Conservation (phyloP, 129 eudicot species). For the carrot (Daucus carota) region DNA sequence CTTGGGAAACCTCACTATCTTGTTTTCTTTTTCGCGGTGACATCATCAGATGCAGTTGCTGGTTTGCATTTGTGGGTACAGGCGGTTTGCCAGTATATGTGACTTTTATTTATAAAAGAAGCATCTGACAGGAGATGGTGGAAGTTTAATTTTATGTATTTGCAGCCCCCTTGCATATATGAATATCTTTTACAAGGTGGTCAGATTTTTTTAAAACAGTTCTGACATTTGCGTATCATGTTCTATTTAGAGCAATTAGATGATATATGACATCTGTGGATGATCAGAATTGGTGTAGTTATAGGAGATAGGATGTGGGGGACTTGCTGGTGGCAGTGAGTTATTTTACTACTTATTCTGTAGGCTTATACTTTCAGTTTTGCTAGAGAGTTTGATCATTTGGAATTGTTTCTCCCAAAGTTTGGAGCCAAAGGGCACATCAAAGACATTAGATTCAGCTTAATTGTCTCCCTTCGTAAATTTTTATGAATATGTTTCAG, state of each 20-base stretch:
- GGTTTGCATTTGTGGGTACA: background rate
- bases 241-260: conserved; percentile 11
- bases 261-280: background rate
- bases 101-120: background rate
- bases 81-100: conserved; percentile 3
- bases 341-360: background rate
- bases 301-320: background rate
- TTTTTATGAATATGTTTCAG: background rate
- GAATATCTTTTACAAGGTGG: conserved; percentile 22
- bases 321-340: background rate
- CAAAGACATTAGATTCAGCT: background rate
- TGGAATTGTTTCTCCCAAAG: background rate
- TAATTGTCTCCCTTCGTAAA: background rate
- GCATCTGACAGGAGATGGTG: conserved; percentile 14
- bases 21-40: background rate
- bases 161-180: conserved; percentile 16
- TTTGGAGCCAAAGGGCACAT: background rate
- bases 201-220: conserved; percentile 22
- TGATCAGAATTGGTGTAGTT: background rate
- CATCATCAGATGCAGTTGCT: background rate
- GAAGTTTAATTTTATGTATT: conserved; percentile 11
- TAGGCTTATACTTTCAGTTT: background rate
- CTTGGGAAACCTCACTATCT: background rate
- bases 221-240: conserved; percentile 13
- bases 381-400: background rate